Evolutionary conservation across 1,284 basidiomycete species (phyloP).

Genomic region (Erythrobasidium hasegawianum): DNA sequence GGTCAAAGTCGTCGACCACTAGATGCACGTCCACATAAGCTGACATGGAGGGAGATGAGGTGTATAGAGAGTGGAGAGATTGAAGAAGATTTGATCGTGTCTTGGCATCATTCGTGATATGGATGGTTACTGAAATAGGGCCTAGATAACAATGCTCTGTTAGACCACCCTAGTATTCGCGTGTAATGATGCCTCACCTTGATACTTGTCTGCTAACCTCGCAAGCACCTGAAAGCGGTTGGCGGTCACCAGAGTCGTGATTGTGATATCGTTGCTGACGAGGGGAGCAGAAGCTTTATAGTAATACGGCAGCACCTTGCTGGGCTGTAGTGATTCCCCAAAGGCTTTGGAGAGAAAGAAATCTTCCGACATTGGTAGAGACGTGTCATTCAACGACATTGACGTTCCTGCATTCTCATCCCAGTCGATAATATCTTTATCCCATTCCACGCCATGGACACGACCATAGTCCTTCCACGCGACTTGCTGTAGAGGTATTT

Average conservation of each 20-base stretch:
- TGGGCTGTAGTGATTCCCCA: constrained; percentile 53
- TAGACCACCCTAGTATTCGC: no score
- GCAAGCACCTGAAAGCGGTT: constrained; percentile 69
- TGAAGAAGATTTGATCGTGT: constrained; percentile 53
- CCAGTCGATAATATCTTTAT: constrained; percentile 43
- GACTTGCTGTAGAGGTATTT: not conserved
- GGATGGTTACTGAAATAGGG: constrained; percentile 74
- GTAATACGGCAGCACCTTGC: constrained; percentile 71
- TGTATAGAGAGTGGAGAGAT: constrained; percentile 63
- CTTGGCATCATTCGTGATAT: constrained; percentile 55
- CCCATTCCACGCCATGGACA: constrained; percentile 42
- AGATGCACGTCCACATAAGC: constrained; percentile 78
- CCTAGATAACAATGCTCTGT: constrained; percentile 56
- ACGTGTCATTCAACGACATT: constrained; percentile 5
- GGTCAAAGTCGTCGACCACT: constrained; percentile 71
- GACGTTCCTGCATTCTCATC: constrained; percentile 18
- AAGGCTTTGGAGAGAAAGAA: constrained; percentile 44
- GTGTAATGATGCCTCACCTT: constrained; percentile 62
- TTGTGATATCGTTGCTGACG: constrained; percentile 62
- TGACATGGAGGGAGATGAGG: constrained; percentile 60
- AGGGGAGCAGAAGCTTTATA: constrained; percentile 56
- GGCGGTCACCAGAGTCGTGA: constrained; percentile 75
- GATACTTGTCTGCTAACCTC: constrained; percentile 65
- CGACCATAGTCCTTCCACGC: constrained; percentile 17
- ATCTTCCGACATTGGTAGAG: constrained; percentile 40